Evolutionary conservation across 352 stramenopile species (phyloP), one percentile per base, ranked within the genome.

Genomic region (Phytophthora uliginosa): DNA sequence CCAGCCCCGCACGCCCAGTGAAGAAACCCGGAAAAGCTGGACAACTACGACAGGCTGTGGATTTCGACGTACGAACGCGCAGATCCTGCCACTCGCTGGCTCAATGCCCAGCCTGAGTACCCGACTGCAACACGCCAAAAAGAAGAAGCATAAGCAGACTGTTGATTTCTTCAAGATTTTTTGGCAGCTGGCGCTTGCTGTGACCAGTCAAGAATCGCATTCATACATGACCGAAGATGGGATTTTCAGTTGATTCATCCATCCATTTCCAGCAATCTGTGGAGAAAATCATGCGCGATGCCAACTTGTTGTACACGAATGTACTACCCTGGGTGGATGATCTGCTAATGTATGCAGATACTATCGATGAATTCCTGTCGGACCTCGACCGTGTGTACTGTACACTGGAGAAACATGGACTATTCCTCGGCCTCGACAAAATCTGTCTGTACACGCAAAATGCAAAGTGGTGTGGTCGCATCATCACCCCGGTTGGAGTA

Each of bases 131-230:
- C 50, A 55, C 51, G 36, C 52, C 2, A 67, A 54, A 33, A 5
- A 18, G 1, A 60, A 55, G 12, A 15, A 12, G 13, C 60, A 67
- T 18, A 60, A 67, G n/a, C 60, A 67, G 17, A 60, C 36, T 47
- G 60, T 59, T 3, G 51, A 60, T 24, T 66, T 59, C n/a, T 45
- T 67, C 6, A 60, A 67, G 20, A 55, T 22, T 4, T 67, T 55
- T n/a, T 67, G 38, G 20, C 34, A 67, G 5, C 38, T 60, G 22
- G 50, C 15, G 3, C 6, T 67, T 5, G 48, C 47, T 22, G 0
- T 10, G 40, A 22, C 15, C 12, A 66, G 59, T 2, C 59, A 66
- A 31, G 47, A 66, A 42, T 48, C 54, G 13, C 54, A 60, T 6
- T 50, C 34, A 1, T 51, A 60, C n/a, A 60, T 50, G 54, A 50